A percentile compares a stretch with the other conserved stretches of the same genome.
Evolutionary conservation across 2,329 filamentous ascomycete species (phyloP).

Genomic region (Sphaerulina vaccinii): DNA sequence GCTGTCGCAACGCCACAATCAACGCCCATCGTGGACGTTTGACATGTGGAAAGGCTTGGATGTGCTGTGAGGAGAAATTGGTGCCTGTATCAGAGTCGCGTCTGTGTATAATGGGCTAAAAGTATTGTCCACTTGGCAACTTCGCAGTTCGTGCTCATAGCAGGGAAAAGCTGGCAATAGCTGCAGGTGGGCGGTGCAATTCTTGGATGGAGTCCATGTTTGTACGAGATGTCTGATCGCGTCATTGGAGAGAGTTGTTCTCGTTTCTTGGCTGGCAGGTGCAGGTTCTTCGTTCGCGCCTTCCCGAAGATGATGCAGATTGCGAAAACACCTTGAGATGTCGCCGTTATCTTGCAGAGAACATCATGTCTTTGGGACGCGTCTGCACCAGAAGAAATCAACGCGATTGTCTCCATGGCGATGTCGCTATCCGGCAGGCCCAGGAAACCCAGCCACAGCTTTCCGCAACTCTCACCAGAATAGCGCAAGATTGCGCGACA

Average conservation of each 20-base stretch:
- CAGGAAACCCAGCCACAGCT: slow-evolving; percentile 2
- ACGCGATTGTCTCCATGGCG: neutral
- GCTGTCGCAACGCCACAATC: neutral
- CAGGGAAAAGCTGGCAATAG: too few species aligned
- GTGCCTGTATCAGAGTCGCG: slow-evolving; percentile 1
- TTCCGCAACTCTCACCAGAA: neutral
- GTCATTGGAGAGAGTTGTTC: too few species aligned
- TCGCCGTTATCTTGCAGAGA: too few species aligned
- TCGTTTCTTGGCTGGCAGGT: too few species aligned
- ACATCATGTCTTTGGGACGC: too few species aligned
- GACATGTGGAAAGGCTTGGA: slow-evolving; percentile 7
- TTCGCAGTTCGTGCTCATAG: too few species aligned
- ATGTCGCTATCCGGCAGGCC: neutral
- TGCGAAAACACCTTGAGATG: too few species aligned
- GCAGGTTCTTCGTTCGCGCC: too few species aligned
- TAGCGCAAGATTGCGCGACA: neutral
- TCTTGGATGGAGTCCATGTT: too few species aligned
- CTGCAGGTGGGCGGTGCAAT: too few species aligned
- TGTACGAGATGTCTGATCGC: too few species aligned
- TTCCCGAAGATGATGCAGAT: too few species aligned
- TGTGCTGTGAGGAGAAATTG: slow-evolving; percentile 12
- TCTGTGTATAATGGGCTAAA: neutral
- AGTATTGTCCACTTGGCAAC: neutral
- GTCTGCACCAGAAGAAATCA: neutral
- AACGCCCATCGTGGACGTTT: neutral